A percentile compares a stretch with the other conserved stretches of the same genome.
phyloP scores from a whole-genome alignment of 1,139 yeast genomes.

The Geotrichum carabidarum region DNA sequence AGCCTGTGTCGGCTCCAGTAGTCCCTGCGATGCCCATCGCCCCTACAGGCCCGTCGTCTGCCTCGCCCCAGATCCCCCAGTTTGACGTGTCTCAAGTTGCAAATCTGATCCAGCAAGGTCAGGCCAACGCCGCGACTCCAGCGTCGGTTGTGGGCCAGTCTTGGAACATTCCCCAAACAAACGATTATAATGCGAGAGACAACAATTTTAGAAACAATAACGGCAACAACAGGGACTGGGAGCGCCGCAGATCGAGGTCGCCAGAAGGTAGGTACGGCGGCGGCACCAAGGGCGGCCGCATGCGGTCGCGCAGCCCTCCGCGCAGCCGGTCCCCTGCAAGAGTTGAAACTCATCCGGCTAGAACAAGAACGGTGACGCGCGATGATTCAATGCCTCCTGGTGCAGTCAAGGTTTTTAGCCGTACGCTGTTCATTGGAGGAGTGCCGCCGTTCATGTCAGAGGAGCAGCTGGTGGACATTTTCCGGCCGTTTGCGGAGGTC shows the following conservation, averaged over 20 bases:
- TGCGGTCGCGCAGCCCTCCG: conserved; percentile 32
- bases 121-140: conserved; percentile 12
- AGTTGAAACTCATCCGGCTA: conserved; percentile 34
- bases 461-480: conserved; percentile 50
- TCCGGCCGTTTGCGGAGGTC: conserved; percentile 89
- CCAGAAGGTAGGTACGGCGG: conserved; percentile 39
- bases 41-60: conserved; percentile 26
- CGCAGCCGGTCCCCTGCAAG: conserved; percentile 38
- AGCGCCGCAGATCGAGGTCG: conserved; percentile 54
- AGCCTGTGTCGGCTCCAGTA: conserved; percentile 1
- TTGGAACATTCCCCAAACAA: conserved; percentile 19
- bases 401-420: conserved; percentile 72
- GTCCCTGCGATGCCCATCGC: conserved; percentile 27
- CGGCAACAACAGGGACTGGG: conserved; percentile 24
- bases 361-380: conserved; percentile 59
- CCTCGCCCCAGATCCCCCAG: conserved; percentile 21
- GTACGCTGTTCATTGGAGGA: conserved; percentile 93
- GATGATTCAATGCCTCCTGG: conserved; percentile 75
- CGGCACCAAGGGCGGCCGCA: conserved; percentile 30
- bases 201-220: conserved; percentile 5
- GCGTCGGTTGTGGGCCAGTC: conserved; percentile 21
- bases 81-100: conserved; percentile 20
- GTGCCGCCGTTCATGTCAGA: conserved; percentile 82
- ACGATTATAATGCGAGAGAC: conserved; percentile 4
- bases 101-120: conserved; percentile 18